Conservation (phyloP, 768 basidiomycete genomes). For the Suillus fuscotomentosus region DNA sequence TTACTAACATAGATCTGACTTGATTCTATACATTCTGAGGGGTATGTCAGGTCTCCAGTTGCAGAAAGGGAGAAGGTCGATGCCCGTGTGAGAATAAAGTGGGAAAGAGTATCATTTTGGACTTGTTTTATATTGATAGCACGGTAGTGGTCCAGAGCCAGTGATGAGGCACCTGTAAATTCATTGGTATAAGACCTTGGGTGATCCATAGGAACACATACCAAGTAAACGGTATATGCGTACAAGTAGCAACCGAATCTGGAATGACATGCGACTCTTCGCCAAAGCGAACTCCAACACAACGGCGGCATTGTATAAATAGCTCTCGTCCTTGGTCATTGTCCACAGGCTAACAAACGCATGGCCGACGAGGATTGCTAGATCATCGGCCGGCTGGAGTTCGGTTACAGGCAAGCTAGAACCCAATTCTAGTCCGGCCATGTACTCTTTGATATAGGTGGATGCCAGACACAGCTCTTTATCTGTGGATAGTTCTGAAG, state of each 20-base stretch:
- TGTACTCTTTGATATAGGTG: slow-evolving; percentile 59
- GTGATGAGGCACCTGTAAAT: slow-evolving; percentile 61
- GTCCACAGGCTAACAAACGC: slow-evolving; percentile 65
- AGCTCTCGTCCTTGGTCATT: slow-evolving; percentile 48
- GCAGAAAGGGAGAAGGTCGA: slow-evolving; percentile 78
- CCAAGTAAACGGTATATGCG: slow-evolving; percentile 83
- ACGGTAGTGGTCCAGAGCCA: slow-evolving; percentile 78
- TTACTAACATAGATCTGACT: slow-evolving; percentile 81
- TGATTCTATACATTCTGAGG: slow-evolving; percentile 74
- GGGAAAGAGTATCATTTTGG: slow-evolving; percentile 87
- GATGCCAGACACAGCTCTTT: slow-evolving; percentile 52
- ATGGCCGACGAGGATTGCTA: slow-evolving; percentile 73
- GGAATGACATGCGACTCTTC: slow-evolving; percentile 78
- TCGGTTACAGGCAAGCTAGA: slow-evolving; percentile 67
- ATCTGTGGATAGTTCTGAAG: slow-evolving; percentile 51
- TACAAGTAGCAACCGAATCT: slow-evolving; percentile 72
- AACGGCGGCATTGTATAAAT: slow-evolving; percentile 62
- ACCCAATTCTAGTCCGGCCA: slow-evolving; percentile 67
- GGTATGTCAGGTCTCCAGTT: slow-evolving; percentile 71
- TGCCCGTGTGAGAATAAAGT: slow-evolving; percentile 74
- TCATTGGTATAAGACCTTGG: neutral
- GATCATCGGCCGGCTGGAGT: slow-evolving; percentile 85
- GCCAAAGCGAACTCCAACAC: slow-evolving; percentile 71
- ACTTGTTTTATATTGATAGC: slow-evolving; percentile 78
- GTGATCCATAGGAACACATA: slow-evolving; percentile 27